Base-by-base conservation (phyloP, 441 rosid species). In the Viola pubescens region DNA sequence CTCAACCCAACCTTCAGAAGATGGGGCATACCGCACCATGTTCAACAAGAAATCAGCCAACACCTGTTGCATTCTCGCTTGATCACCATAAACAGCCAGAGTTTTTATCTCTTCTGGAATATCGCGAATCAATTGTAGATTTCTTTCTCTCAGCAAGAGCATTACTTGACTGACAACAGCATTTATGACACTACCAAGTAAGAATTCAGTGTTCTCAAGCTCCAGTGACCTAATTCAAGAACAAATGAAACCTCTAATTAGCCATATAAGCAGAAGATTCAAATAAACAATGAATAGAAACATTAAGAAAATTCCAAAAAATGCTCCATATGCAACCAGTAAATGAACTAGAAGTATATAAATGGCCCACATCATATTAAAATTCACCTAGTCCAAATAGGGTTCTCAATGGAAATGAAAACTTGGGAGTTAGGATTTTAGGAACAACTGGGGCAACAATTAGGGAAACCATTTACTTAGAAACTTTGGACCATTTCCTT, bases 161-260 rank as follows among this genome's bases (percentile, higher is more conserved):
- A 88, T 86, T 14, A 82, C 91, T 81, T 91, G 98, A 82, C 98
- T 91, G 69, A 88, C 95, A 37, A 91, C 94, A 9, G 92, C 96
- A 75, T 88, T 82, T 60, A 91, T 83, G 64, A 88, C 91, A 65
- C 85, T 78, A 61, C 88, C 96, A 5, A 91, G 81, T 37, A 75
- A 77, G 72, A 91, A 91, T 62, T 86, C 91, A 9, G 76, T 76
- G 77, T 72, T 81, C 73, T 82, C 83, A 61, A 91, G 82, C 85
- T 81, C 88, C 79, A 88, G 58, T 16, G 89, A 82, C 66, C 98
- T 91, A 65, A 56, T 50, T 44, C 61, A 81, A 59, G 64, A 59
- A 68, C 44, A 70, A 57, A 70, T 2, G 44, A 26, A 65, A 37
- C 48, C 68, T 60, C 59, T 64, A 50, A 48, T 73, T 64, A 70